phyloP scores from a whole-genome alignment of 176 grass and related monocot species.

The Poa pratensis region DNA sequence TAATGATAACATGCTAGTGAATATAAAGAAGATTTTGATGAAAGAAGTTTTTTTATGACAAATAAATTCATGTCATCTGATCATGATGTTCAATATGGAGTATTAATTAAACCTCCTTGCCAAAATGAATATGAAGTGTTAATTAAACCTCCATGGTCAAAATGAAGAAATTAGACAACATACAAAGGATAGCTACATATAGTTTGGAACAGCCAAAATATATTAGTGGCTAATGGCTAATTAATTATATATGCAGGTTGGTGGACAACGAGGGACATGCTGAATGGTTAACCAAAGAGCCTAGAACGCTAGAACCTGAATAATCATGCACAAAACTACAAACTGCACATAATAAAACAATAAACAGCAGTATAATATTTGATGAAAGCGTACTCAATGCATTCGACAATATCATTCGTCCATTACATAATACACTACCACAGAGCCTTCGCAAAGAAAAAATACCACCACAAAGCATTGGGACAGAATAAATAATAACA shows the following conservation, averaged over 20 bases:
- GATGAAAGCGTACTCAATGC: not conserved
- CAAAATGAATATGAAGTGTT: too few relatives aligned
- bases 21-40: not conserved
- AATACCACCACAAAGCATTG: too few relatives aligned
- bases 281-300: not conserved
- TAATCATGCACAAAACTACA: not conserved
- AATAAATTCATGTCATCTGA: not conserved
- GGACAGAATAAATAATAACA: too few relatives aligned
- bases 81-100: not conserved
- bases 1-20: too few relatives aligned
- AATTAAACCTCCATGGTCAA: not conserved
- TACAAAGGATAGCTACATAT: not conserved
- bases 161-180: not conserved
- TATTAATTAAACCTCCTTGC: too few relatives aligned
- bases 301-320: not conserved
- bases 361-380: not conserved
- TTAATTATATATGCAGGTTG: not conserved
- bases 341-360: not conserved
- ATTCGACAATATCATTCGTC: too few relatives aligned
- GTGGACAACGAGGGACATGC: not conserved
- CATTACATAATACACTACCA: too few relatives aligned
- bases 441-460: too few relatives aligned
- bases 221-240: too few relatives aligned
- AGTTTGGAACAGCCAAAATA: not conserved
- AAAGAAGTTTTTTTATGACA: not conserved